Base-by-base conservation (phyloP, 2,329 filamentous ascomycete species). In the Xylariaceae sp. region DNA sequence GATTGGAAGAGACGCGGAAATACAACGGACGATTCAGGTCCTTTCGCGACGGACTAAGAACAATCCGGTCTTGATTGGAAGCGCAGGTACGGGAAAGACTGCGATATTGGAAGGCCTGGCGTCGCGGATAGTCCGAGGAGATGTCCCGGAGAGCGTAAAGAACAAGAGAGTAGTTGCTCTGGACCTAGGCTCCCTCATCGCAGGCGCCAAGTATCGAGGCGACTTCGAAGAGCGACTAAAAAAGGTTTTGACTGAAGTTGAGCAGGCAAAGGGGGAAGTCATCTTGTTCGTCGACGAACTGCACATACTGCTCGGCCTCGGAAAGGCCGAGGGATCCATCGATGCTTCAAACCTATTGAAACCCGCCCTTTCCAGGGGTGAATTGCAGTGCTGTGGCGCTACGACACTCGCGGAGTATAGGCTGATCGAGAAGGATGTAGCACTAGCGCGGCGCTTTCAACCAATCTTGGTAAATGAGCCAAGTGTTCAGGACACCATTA, bases 201-300 rank as follows among this genome's bases (percentile, higher is more conserved):
- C 94, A 1, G 94, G 94, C 47, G 91, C 94, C 43, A 97, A 96
- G 67, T 99, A 94, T 65, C 78, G 94, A 47, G 94, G 94, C 47
- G 94, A 99, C 65, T 97, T 99, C 56, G 94, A 99, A 69, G 94
- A 99, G 69, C 80, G 94, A 42, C 69, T 97, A 56, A 97, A 97
- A 71, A 86, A 86, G 61, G 91, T 97, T 1, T 72, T 99, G 67
- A 91, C 88, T 65, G 94, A 97, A 70, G 91, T 96, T 8, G 84
- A 95, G 70, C 85, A 95, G 60, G 89, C 92, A 1, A 79, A 96
- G 50, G 94, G 94, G 35, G 84, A 89, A 53, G 87, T 97, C 3
- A 96, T 99, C 43, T 77, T 99, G 2, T 97, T 99, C 72, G 88
- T 97, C 50, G 94, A 97, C 67, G 94, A 97, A 68, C 75, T 97